Evolutionary conservation across 2,329 filamentous ascomycete genomes (phyloP), one percentile per base, ranked within the genome.

Genomic region (Talaromyces albobiverticillius): DNA sequence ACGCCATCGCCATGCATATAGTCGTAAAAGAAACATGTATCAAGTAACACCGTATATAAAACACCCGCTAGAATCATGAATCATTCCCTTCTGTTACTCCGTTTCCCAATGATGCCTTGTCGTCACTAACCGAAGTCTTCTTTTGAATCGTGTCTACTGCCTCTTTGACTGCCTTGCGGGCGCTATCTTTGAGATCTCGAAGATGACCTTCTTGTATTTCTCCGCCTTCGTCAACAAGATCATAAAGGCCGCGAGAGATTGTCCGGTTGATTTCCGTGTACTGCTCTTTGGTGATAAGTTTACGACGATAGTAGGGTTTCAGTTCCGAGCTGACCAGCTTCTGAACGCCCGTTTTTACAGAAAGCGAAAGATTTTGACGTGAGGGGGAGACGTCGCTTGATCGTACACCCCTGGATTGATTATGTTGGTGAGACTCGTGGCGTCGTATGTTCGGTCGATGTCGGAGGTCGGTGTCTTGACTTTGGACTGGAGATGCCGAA

Each of bases 191-290:
- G 81, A 90, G 90, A 46, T 80, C 81, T 59, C 82, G 82, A 54
- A 85, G 82, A 53, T 83, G 82, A 25, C 84, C 82, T 20, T 87
- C 80, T 63, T 88, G 82, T 26, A 94, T 79, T 22, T 77, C 72
- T 18, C 79, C 73, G 13, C 79, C 78, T 34, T 78, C 78, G 4
- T 79, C 79, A 23, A 84, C 79, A 45, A 77, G 76, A 29, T 85
- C 90, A 72, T 99, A 99, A 55, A 99, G 78, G 74, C 87, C 89
- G 55, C 90, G 87, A 40, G 90, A 96, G 31, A 97, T 86, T 57
- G 88, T 87, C 58, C 91, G 86, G 68, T 97, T 97, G 72, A 97
- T 96, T 54, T 85, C 84, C 2, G 90, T 93, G 70, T 95, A 99
- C 71, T 96, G 88, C 56, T 96, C 89, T 61, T 91, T 89, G 16